Evolutionary conservation across 2,329 filamentous ascomycete genomes (phyloP).

Genomic region (Ceratocystis albifundus): DNA sequence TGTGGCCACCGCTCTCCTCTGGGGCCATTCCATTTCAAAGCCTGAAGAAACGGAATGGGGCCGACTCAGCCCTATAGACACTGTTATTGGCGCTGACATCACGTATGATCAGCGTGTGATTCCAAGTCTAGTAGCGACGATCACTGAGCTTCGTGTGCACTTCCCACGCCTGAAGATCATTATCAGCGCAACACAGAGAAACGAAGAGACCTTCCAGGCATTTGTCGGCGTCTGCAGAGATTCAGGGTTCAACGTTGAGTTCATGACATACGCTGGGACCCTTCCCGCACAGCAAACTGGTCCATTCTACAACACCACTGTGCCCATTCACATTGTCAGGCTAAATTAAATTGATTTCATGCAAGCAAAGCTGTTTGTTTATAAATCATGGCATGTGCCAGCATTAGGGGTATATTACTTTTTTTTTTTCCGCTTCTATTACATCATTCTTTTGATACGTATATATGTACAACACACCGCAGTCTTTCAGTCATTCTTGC

Average conservation of each 20-base stretch:
- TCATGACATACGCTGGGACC: slow-evolving; percentile 35
- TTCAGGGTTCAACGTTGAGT: slow-evolving; percentile 35
- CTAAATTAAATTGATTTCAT: slow-evolving; percentile 5
- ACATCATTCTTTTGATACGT: neutral
- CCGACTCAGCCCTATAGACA: slow-evolving; percentile 36
- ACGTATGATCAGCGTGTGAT: slow-evolving; percentile 60
- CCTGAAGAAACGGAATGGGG: slow-evolving; percentile 29
- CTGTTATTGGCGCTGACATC: slow-evolving; percentile 65
- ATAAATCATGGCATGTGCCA: neutral
- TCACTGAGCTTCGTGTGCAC: slow-evolving; percentile 49
- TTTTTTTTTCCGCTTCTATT: neutral
- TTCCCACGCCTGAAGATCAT: slow-evolving; percentile 48
- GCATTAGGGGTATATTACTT: neutral
- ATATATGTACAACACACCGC: neutral
- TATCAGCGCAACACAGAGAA: slow-evolving; percentile 60
- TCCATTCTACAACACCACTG: slow-evolving; percentile 52
- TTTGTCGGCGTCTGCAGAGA: slow-evolving; percentile 50
- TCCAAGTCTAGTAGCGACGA: slow-evolving; percentile 51
- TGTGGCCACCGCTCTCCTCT: slow-evolving; percentile 36
- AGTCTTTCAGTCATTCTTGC: slow-evolving; percentile 32
- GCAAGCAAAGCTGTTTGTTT: neutral
- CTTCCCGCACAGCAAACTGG: slow-evolving; percentile 39
- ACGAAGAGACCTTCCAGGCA: slow-evolving; percentile 53
- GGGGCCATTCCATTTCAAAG: slow-evolving; percentile 51
- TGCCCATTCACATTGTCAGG: slow-evolving; percentile 43